Evolutionary conservation across 2,329 filamentous ascomycete species (phyloP).

Genomic region (Fusarium chaquense): DNA sequence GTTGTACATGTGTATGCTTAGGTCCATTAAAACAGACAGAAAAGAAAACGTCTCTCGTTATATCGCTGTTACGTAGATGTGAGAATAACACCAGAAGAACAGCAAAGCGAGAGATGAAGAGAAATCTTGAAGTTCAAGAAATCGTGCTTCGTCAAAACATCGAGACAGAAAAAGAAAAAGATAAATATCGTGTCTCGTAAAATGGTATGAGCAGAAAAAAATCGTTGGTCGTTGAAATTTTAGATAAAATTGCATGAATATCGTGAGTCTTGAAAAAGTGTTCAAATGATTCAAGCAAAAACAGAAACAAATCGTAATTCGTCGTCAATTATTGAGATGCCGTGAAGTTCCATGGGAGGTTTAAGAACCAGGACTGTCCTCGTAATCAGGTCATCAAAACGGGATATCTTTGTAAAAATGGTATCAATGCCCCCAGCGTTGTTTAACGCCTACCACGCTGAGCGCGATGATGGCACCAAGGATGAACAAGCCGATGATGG

Average conservation of each 20-base stretch:
- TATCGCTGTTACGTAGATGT: conserved; percentile 6
- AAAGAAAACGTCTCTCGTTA: background rate
- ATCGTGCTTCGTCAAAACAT: conserved; percentile 33
- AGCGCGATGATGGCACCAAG: conserved; percentile 65
- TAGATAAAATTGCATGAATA: conserved; percentile 37
- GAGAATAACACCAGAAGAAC: conserved; percentile 8
- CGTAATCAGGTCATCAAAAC: conserved; percentile 35
- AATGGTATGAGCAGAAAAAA: conserved; percentile 32
- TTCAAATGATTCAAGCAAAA: conserved; percentile 38
- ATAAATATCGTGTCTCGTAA: conserved; percentile 42
- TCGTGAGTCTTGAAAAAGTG: conserved; percentile 36
- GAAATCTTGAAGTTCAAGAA: conserved; percentile 2
- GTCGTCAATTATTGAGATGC: conserved; percentile 48
- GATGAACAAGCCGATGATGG: conserved; percentile 66
- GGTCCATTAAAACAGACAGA: conserved; percentile 1
- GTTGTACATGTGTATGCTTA: conserved; percentile 41
- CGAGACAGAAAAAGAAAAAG: conserved; percentile 30
- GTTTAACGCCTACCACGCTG: conserved; percentile 63
- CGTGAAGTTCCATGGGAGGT: conserved; percentile 31
- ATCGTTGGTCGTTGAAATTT: conserved; percentile 45
- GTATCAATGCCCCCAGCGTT: conserved; percentile 58
- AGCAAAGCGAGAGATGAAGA: background rate
- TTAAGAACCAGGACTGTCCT: conserved; percentile 11
- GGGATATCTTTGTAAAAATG: conserved; percentile 29
- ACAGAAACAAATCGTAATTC: conserved; percentile 41